Base-by-base conservation (phyloP, 2,329 filamentous ascomycete genomes). In the Calonectria hawksworthii region DNA sequence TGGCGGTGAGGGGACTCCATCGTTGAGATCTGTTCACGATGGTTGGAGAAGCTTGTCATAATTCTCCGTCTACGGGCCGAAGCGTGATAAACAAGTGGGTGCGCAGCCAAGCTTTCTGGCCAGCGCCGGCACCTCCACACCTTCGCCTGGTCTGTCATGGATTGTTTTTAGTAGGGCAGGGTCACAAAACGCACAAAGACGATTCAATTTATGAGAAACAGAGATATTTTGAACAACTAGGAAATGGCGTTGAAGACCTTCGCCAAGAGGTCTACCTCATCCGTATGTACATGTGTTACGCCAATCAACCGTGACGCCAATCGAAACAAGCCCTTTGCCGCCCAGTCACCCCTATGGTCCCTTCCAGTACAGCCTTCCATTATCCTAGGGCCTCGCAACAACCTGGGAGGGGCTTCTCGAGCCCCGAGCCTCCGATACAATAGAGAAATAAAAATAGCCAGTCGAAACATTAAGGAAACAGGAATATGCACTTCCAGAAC, bases 241-340 rank as follows among this genome's bases (percentile, higher is more conserved):
- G 73, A 72, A 78, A 73, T 77, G 74, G 68, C 75, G 74, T 81
- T 81, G 74, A 76, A 70, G 76, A 77, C 76, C 70, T 64, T 74
- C 72, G 70, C 74, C 75, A 61, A 78, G 72, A 80, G 72, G 65
- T 77, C 75, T 76, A 78, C 70, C 72, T 73, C 72, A 73, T 80
- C 79, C 72, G 67, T 79, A 81, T 79, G 72, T 78, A 80, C 75
- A 80, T 72, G 65, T 74, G n/a, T n/a, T n/a, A 75, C 64, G 69
- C 69, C 69, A 63, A 30, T 36, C 61, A 70, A 65, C 70, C 73
- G 66, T 70, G 66, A 78, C 77, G 73, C 79, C 77, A 78, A 65
- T 69, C 34, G 16, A 76, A 70, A 70, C 70, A 72, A 69, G 70
- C 74, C 74, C 77, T 72, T 68, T 69, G 30, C 70, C 51, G 54